Conservation (phyloP, 768 basidiomycete genomes). For the Amanita molliuscula region DNA sequence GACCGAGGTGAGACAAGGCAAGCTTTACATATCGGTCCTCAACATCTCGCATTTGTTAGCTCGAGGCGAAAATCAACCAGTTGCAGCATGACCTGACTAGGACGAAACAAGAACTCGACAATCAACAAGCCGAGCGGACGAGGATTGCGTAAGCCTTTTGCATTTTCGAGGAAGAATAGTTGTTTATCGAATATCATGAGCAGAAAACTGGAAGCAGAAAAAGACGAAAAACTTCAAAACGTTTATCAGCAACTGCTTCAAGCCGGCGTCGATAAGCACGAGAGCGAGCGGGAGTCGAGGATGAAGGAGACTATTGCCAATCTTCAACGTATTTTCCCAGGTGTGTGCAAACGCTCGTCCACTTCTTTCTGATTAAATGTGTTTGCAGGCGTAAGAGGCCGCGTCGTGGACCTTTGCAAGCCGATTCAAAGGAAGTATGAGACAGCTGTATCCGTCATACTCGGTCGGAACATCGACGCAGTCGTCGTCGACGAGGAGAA, state of each 20-base stretch:
- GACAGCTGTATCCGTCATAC: conserved; percentile 79
- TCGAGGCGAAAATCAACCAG: conserved; percentile 48
- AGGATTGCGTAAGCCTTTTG: conserved; percentile 55
- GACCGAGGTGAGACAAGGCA: conserved; percentile 37
- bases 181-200: background rate
- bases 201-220: conserved; percentile 85
- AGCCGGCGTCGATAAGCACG: conserved; percentile 81
- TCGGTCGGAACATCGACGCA: conserved; percentile 92
- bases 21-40: background rate
- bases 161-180: background rate
- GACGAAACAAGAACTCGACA: conserved; percentile 72
- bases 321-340: conserved; percentile 85
- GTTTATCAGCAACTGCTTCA: conserved; percentile 79
- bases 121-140: conserved; percentile 73
- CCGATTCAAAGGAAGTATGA: conserved; percentile 91
- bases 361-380: background rate
- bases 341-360: conserved; percentile 22
- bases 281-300: conserved; percentile 73
- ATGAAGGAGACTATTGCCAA: conserved; percentile 80
- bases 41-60: conserved; percentile 21
- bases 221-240: conserved; percentile 83
- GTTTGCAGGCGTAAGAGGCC: conserved; percentile 75
- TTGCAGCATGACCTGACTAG: conserved; percentile 52
- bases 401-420: conserved; percentile 90
- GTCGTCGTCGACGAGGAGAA: conserved; percentile 96